Conservation (phyloP, 2,329 filamentous ascomycete species). For the Fusarium bactridioides region DNA sequence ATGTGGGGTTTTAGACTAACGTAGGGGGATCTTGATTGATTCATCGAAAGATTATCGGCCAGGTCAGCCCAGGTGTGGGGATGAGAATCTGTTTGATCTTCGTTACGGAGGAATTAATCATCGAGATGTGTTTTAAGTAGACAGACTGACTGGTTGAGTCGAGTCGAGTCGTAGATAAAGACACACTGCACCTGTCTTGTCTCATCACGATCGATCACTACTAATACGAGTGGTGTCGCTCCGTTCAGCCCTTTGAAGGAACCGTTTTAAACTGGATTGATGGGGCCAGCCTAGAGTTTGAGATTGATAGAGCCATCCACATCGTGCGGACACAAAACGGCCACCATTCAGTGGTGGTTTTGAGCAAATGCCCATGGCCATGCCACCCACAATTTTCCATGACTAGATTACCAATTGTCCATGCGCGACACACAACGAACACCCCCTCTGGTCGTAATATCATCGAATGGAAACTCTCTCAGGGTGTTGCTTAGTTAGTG, state of each 20-base stretch:
- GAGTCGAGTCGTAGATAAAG: neutral
- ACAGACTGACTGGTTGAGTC: neutral
- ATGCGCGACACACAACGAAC: neutral
- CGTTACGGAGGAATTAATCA: conserved; percentile 1
- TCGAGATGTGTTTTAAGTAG: conserved; percentile 9
- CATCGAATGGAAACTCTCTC: neutral
- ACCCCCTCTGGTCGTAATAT: neutral
- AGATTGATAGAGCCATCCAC: neutral
- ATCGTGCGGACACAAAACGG: conserved; percentile 24
- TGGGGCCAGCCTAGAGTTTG: neutral
- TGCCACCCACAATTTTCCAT: conserved; percentile 15
- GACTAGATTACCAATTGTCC: neutral
- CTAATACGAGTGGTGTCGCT: conserved; percentile 7
- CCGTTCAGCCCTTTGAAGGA: neutral
- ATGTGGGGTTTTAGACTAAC: conserved; percentile 16
- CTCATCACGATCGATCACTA: conserved; percentile 19
- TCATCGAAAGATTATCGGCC: neutral
- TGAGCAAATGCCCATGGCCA: neutral
- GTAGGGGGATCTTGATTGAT: neutral
- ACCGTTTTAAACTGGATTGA: conserved; percentile 38
- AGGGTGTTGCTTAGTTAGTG: neutral
- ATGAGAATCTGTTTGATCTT: conserved; percentile 33
- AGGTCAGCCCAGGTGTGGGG: conserved; percentile 17
- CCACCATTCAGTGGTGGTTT: neutral
- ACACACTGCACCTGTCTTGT: neutral